Percentiles rank a stretch among this genome's conserved stretches.
Evolutionary conservation across 306 rosid species (phyloP).

Genomic region (Prunus dulcis): DNA sequence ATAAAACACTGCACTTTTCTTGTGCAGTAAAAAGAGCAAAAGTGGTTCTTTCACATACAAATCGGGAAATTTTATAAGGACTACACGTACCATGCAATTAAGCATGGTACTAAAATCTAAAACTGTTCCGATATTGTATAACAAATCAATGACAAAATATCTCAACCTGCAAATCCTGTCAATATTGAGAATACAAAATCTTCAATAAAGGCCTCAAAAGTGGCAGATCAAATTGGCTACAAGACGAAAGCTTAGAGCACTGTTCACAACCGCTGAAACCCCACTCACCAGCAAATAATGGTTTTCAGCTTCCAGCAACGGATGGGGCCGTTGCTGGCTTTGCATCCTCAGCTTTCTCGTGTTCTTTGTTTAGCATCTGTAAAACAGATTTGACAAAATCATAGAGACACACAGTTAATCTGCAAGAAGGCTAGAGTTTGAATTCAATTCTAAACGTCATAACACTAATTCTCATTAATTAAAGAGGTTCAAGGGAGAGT

Average conservation of each 20-base stretch:
- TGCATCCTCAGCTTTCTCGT: conserved; percentile 59
- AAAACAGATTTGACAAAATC: not conserved
- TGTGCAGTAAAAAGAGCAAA: not conserved
- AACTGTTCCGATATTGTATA: not conserved
- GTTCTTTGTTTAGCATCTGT: conserved; percentile 59
- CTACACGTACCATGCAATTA: not conserved
- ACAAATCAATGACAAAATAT: not conserved
- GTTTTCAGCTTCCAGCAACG: conserved; percentile 27
- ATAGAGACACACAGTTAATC: not conserved
- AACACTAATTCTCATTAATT: not conserved
- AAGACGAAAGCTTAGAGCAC: not conserved
- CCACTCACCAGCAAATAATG: not conserved
- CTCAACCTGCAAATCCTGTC: not conserved
- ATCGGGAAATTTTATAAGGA: not conserved
- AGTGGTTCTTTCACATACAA: no score
- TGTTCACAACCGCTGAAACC: not conserved
- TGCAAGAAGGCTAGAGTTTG: not conserved
- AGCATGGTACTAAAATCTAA: not conserved
- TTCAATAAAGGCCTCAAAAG: conserved; percentile 23
- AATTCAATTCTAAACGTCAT: not conserved
- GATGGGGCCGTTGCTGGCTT: conserved; percentile 36
- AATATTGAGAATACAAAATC: conserved; percentile 22
- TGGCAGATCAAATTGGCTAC: not conserved
- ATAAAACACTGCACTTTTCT: not conserved
- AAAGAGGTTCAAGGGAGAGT: not conserved